Conservation (phyloP, 1,139 yeast species). For the Debaryomyces robertsiae region DNA sequence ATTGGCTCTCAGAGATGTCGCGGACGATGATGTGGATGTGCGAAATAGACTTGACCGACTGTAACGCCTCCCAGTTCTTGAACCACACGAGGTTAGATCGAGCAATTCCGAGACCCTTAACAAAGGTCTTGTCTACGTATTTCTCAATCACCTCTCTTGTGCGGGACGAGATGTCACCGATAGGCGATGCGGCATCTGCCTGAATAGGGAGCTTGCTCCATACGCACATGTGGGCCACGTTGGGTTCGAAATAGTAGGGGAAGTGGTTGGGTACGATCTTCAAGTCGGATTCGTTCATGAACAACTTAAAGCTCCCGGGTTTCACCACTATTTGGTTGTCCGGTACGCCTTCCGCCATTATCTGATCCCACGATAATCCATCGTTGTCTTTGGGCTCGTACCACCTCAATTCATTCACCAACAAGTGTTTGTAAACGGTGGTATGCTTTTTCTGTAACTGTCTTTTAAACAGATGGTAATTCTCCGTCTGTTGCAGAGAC, state of each 20-base stretch:
- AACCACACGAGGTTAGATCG: constrained; percentile 55
- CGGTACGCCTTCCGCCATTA: constrained; percentile 22
- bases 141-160: constrained; percentile 40
- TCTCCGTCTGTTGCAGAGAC: constrained; percentile 33
- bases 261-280: constrained; percentile 44
- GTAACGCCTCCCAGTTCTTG: constrained; percentile 62
- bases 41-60: constrained; percentile 58
- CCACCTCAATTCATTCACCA: constrained; percentile 43
- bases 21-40: constrained; percentile 59
- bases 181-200: constrained; percentile 31
- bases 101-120: constrained; percentile 37
- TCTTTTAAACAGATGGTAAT: constrained; percentile 39
- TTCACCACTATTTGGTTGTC: constrained; percentile 24
- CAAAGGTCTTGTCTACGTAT: constrained; percentile 49
- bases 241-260: constrained; percentile 43
- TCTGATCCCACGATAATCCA: constrained; percentile 14
- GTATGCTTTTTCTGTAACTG: constrained; percentile 27
- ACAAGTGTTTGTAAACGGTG: constrained; percentile 39
- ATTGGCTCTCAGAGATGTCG: constrained; percentile 29
- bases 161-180: constrained; percentile 48
- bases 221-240: constrained; percentile 43
- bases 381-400: constrained; percentile 20
- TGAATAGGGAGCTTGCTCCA: constrained; percentile 44
- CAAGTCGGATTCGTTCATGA: constrained; percentile 26
- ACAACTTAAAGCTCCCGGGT: constrained; percentile 23